Percentiles rank a stretch among this genome's conserved stretches.
phyloP scores from a whole-genome alignment of 108 stramenopile genomes.

The Cyclotella distinguenda region DNA sequence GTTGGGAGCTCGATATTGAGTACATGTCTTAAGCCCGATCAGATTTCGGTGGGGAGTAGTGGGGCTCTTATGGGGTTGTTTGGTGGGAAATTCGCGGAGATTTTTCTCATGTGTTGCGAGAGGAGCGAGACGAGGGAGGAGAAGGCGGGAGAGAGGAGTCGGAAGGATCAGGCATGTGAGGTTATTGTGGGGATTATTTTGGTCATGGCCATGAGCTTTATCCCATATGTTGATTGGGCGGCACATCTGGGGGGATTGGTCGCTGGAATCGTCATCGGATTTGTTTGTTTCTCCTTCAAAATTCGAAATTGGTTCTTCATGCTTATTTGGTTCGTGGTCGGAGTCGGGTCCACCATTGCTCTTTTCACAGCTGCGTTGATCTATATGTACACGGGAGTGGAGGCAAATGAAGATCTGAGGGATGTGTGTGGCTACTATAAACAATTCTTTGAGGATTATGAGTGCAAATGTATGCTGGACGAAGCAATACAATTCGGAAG shows the following conservation, averaged over 20 bases:
- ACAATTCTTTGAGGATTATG: slow-evolving; percentile 74
- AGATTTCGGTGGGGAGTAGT: slow-evolving; percentile 74
- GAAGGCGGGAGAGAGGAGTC: slow-evolving; percentile 57
- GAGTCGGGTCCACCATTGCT: slow-evolving; percentile 47
- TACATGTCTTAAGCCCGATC: slow-evolving; percentile 67
- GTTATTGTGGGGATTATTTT: slow-evolving; percentile 61
- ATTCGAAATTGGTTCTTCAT: slow-evolving; percentile 51
- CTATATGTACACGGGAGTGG: slow-evolving; percentile 70
- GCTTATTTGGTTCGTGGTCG: slow-evolving; percentile 62
- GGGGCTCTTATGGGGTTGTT: slow-evolving; percentile 88
- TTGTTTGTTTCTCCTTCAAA: slow-evolving; percentile 61
- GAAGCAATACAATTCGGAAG: slow-evolving; percentile 25
- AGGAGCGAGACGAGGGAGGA: slow-evolving; percentile 47
- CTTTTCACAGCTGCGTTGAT: slow-evolving; percentile 44
- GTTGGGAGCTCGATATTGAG: slow-evolving; percentile 62
- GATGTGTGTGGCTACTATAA: slow-evolving; percentile 86
- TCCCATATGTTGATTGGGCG: slow-evolving; percentile 74
- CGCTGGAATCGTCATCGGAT: slow-evolving; percentile 67
- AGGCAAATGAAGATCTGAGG: slow-evolving; percentile 60
- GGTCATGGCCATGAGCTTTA: slow-evolving; percentile 56
- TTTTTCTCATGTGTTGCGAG: slow-evolving; percentile 65
- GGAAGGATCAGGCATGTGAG: slow-evolving; percentile 66
- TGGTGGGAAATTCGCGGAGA: slow-evolving; percentile 80
- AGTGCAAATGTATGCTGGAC: slow-evolving; percentile 65
- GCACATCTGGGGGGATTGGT: slow-evolving; percentile 79